Conservation (phyloP, 2,329 filamentous ascomycete genomes). For the Ceratocystis eucalypticola region DNA sequence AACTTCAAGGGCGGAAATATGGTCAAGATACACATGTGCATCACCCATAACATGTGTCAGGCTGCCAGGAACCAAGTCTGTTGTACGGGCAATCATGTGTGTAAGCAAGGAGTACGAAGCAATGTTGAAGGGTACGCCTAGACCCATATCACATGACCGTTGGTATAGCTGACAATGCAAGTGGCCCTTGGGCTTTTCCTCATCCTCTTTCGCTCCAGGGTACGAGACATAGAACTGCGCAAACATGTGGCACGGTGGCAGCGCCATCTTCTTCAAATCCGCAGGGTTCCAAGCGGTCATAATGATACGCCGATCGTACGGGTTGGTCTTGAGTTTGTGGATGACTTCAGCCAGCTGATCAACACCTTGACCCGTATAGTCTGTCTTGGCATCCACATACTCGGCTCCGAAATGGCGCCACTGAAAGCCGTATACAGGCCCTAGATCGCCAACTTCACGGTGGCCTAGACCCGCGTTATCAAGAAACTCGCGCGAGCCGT, state of each 20-base stretch:
- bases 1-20: constrained; percentile 70
- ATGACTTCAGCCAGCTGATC: constrained; percentile 91
- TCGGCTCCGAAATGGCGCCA: constrained; percentile 96
- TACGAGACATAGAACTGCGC: constrained; percentile 89
- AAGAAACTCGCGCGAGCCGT: constrained; percentile 80
- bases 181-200: constrained; percentile 46
- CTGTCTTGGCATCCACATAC: constrained; percentile 63
- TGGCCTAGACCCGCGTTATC: constrained; percentile 71
- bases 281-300: constrained; percentile 87
- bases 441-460: constrained; percentile 76
- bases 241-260: constrained; percentile 95
- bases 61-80: constrained; percentile 69
- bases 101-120: constrained; percentile 86
- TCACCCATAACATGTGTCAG: constrained; percentile 96
- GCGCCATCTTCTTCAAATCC: constrained; percentile 74
- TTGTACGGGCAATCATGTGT: constrained; percentile 85
- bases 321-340: constrained; percentile 65
- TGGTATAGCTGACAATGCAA: constrained; percentile 88
- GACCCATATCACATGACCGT: constrained; percentile 88
- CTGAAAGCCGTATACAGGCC: constrained; percentile 95
- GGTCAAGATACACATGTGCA: constrained; percentile 90
- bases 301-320: constrained; percentile 82
- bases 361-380: constrained; percentile 79
- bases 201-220: constrained; percentile 31
- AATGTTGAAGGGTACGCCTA: constrained; percentile 96